These are phyloP conservation scores for Didymella glomerata DNA, from an alignment of 2,329 filamentous ascomycete genomes.

Conservation along the genomic window DNA sequence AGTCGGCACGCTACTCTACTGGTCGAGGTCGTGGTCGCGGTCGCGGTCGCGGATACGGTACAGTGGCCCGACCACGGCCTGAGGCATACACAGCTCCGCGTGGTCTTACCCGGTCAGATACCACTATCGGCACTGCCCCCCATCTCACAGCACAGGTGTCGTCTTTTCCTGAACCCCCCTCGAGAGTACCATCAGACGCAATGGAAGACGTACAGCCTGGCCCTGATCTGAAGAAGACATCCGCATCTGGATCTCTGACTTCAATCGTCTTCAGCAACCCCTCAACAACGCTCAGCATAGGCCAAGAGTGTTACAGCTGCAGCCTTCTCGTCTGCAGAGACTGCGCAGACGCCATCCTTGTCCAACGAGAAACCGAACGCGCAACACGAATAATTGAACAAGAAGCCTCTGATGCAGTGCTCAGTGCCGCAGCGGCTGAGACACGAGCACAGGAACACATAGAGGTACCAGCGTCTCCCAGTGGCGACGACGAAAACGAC, in stretches of 20 bases:
- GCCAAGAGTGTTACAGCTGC: constrained; percentile 37
- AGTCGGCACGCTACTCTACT: not conserved
- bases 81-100: constrained; percentile 20
- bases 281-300: constrained; percentile 30
- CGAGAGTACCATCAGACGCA: not conserved
- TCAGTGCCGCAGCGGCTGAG: not conserved
- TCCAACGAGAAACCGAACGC: constrained; percentile 8
- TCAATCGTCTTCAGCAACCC: constrained; percentile 4
- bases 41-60: not conserved
- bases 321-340: constrained; percentile 34
- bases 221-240: not conserved
- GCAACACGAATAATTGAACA: not conserved
- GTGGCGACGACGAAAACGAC: not conserved
- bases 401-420: constrained; percentile 1
- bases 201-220: constrained; percentile 5
- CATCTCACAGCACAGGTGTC: constrained; percentile 3
- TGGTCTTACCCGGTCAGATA: constrained; percentile 21
- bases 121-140: constrained; percentile 13
- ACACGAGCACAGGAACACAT: not conserved
- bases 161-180: no score
- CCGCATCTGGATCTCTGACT: not conserved
- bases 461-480: not conserved
- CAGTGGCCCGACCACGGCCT: constrained; percentile 3
- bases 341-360: constrained; percentile 27
- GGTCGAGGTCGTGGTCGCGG: constrained; percentile 1